phyloP scores from a whole-genome alignment of 805 yeast species.

The Suhomyces kilbournensis region DNA sequence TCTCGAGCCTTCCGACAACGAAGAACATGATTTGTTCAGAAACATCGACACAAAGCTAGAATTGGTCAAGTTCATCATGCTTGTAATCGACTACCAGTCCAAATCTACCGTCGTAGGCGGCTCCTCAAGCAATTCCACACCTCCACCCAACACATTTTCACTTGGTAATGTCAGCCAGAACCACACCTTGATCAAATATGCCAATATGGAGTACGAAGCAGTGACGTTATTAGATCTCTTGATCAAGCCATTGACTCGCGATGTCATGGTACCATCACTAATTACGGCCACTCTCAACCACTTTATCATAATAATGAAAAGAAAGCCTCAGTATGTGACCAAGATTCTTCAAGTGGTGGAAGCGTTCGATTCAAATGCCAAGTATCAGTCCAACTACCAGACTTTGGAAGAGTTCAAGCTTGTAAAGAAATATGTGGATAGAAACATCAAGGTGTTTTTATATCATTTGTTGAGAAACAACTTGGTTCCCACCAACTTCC shows the following conservation, averaged over 20 bases:
- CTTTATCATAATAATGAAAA: conserved; percentile 57
- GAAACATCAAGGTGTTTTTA: conserved; percentile 47
- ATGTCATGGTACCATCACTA: conserved; percentile 50
- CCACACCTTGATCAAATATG: conserved; percentile 63
- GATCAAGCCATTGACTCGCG: conserved; percentile 53
- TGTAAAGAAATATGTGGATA: conserved; percentile 60
- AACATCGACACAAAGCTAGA: conserved; percentile 63
- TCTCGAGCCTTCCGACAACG: conserved; percentile 43
- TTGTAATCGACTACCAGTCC: conserved; percentile 44
- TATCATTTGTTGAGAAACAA: conserved; percentile 37
- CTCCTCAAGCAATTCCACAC: conserved; percentile 1
- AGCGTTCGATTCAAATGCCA: conserved; percentile 56
- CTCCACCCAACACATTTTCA: conserved; percentile 37
- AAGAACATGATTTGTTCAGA: conserved; percentile 49
- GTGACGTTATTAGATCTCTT: conserved; percentile 64
- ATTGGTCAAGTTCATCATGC: conserved; percentile 63
- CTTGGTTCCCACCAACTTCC: conserved; percentile 34
- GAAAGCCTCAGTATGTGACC: conserved; percentile 59
- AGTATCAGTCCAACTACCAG: conserved; percentile 50
- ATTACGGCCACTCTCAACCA: conserved; percentile 70
- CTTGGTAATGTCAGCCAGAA: conserved; percentile 48
- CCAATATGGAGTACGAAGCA: conserved; percentile 64
- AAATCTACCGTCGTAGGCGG: conserved; percentile 31
- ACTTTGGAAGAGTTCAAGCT: conserved; percentile 48
- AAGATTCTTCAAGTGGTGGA: conserved; percentile 59